These are phyloP conservation scores for Penicillium paradoxum DNA, from an alignment of 495 filamentous ascomycete species.

Conservation along the genomic window DNA sequence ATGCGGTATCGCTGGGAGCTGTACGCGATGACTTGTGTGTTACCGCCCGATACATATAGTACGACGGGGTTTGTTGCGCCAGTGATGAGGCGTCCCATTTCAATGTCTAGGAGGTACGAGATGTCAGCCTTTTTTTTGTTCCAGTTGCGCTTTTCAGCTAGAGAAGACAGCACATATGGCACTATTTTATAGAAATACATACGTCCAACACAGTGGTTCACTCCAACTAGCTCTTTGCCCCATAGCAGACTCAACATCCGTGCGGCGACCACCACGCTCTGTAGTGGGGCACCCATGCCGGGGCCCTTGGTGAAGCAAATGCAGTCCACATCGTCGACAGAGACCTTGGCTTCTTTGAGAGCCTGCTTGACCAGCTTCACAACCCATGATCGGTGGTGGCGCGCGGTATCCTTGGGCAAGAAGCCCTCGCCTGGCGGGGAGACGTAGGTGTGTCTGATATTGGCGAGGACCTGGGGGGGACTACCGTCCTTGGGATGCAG, in stretches of 20 bases:
- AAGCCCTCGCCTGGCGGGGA: constrained; percentile 93
- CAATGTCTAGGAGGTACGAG: constrained; percentile 57
- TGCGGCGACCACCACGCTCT: constrained; percentile 79
- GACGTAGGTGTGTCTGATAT: constrained; percentile 89
- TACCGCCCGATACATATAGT: constrained; percentile 92
- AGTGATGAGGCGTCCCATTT: constrained; percentile 95
- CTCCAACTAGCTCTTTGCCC: constrained; percentile 80
- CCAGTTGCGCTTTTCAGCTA: background rate
- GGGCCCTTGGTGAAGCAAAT: constrained; percentile 95
- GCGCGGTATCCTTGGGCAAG: constrained; percentile 91
- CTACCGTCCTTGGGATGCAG: constrained; percentile 61
- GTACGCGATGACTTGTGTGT: constrained; percentile 98
- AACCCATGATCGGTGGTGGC: constrained; percentile 84
- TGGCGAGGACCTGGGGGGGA: constrained; percentile 75
- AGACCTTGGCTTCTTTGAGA: constrained; percentile 60
- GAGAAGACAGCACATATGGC: background rate
- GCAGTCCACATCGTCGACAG: constrained; percentile 67
- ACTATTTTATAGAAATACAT: constrained; percentile 23
- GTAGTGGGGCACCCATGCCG: constrained; percentile 95
- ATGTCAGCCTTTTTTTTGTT: constrained; percentile 8
- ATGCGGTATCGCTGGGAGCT: constrained; percentile 90
- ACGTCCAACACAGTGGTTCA: constrained; percentile 97
- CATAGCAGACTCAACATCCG: constrained; percentile 79
- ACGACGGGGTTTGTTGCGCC: constrained; percentile 89
- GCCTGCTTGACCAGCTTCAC: constrained; percentile 73